Conservation (phyloP, 768 basidiomycete genomes). For the Lentinus tigrinus region DNA sequence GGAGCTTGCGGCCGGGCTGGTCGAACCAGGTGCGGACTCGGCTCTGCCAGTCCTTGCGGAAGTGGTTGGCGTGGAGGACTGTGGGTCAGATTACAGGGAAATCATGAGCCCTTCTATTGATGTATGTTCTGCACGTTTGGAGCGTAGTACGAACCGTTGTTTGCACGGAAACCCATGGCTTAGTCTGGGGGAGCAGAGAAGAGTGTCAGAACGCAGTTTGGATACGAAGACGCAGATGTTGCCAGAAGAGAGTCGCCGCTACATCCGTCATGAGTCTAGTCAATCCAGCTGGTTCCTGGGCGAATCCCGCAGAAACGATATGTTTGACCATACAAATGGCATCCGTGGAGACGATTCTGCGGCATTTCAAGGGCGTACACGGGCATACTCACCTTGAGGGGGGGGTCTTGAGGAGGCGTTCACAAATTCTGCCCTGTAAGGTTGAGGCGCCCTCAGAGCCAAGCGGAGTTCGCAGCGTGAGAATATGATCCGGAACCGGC, state of each 20-base stretch:
- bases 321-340: conserved; percentile 6
- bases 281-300: conserved; percentile 26
- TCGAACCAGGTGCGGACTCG: conserved; percentile 98
- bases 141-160: conserved; percentile 60
- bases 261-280: conserved; percentile 24
- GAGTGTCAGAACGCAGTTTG: conserved; percentile 17
- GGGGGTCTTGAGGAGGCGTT: conserved; percentile 31
- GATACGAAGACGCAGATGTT: conserved; percentile 1
- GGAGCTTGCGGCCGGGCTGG: conserved; percentile 97
- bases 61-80: conserved; percentile 93
- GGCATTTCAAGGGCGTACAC: conserved; percentile 19
- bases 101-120: not conserved
- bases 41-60: conserved; percentile 99
- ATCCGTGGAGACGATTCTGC: conserved; percentile 20
- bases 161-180: conserved; percentile 76
- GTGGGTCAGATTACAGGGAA: conserved; percentile 3
- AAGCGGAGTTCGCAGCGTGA: conserved; percentile 19
- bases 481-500: conserved; percentile 9
- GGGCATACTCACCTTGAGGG: conserved; percentile 35
- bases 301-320: conserved; percentile 13
- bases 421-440: conserved; percentile 12
- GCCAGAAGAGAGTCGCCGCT: conserved; percentile 19
- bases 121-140: not conserved
- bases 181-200: conserved; percentile 37
- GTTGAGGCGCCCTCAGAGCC: conserved; percentile 8